phyloP scores from a whole-genome alignment of 2,329 filamentous ascomycete species.

The Sarocladium oryzae region DNA sequence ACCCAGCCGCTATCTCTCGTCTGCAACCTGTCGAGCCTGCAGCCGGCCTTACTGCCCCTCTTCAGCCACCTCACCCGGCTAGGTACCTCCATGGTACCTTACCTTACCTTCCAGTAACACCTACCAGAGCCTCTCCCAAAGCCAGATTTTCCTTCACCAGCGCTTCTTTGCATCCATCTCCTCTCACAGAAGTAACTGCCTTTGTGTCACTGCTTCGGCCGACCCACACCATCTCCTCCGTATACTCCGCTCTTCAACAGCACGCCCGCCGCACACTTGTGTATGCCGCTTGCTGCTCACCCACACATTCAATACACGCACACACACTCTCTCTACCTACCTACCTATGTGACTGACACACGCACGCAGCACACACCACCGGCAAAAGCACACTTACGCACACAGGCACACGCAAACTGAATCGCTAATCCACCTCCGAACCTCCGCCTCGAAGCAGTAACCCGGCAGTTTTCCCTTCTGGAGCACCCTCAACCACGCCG shows the following conservation, averaged over 20 bases:
- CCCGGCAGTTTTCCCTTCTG: neutral
- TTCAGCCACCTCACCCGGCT: too few relatives aligned
- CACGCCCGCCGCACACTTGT: neutral
- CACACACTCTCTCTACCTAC: neutral
- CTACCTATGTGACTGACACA: neutral
- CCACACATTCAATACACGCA: neutral
- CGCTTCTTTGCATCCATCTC: neutral
- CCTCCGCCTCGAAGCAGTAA: neutral
- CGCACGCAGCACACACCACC: neutral
- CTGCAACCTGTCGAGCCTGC: neutral
- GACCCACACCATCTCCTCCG: constrained; percentile 8
- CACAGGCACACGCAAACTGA: constrained; percentile 1
- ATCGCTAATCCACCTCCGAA: constrained; percentile 3
- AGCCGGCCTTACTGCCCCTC: too few relatives aligned
- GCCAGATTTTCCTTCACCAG: neutral
- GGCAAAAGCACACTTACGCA: constrained; percentile 4
- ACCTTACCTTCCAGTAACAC: neutral
- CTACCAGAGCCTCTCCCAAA: neutral
- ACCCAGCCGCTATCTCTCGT: neutral
- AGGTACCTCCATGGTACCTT: neutral
- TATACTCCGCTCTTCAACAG: constrained; percentile 9
- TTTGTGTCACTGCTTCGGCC: constrained; percentile 1
- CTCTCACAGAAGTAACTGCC: too few relatives aligned
- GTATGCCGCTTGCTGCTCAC: neutral
- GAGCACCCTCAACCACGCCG: neutral